phyloP scores from a whole-genome alignment of 1,139 yeast genomes.

The Zygosaccharomyces pseudobailii region DNA sequence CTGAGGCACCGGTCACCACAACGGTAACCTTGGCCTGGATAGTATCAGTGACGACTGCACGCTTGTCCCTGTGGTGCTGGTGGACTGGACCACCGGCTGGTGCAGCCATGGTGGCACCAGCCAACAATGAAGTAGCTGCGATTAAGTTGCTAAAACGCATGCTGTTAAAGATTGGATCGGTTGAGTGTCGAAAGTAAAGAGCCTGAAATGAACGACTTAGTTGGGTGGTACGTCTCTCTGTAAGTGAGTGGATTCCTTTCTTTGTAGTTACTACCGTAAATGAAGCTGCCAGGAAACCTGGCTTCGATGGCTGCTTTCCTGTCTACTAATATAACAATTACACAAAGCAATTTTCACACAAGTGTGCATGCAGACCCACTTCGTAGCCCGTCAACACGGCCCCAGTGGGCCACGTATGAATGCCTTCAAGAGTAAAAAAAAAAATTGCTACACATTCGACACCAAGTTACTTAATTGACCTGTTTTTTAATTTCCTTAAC shows the following conservation, averaged over 20 bases:
- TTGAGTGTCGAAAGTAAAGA: conserved; percentile 3
- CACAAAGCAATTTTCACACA: not conserved
- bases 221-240: conserved; percentile 6
- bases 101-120: conserved; percentile 36
- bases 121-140: conserved; percentile 35
- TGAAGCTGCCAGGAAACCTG: not conserved
- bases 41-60: conserved; percentile 42
- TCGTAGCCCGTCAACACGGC: not conserved
- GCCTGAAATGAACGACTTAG: conserved; percentile 13
- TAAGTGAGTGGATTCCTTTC: not conserved
- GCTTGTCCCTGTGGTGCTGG: conserved; percentile 46
- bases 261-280: not conserved
- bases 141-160: conserved; percentile 37
- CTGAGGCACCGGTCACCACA: conserved; percentile 29
- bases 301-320: not conserved
- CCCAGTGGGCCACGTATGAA: not conserved
- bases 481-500: not conserved
- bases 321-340: not conserved
- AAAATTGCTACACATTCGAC: not conserved
- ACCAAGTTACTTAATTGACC: not conserved
- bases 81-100: conserved; percentile 30
- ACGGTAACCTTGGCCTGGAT: conserved; percentile 39
- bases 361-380: not conserved
- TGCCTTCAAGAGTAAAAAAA: not conserved
- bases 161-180: conserved; percentile 3